These are phyloP conservation scores for Lonicera japonica DNA, from an alignment of 129 eudicot species.

Conservation along the genomic window DNA sequence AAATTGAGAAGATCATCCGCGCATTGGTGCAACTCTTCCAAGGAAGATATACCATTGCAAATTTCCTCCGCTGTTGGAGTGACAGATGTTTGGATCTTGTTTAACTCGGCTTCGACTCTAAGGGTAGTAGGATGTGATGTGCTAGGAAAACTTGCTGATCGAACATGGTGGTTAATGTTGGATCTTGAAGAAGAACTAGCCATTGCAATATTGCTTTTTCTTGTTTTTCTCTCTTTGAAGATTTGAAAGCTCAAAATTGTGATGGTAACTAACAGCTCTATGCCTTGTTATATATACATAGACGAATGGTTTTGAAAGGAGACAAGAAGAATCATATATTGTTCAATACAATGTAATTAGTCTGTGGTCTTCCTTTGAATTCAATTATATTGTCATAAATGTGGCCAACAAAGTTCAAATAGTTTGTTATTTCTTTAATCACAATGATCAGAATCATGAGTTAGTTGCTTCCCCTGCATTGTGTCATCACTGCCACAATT, in stretches of 20 bases:
- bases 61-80: conserved; percentile 8
- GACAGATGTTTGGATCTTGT: conserved; percentile 16
- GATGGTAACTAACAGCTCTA: neutral
- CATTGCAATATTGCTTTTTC: conserved; percentile 1
- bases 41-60: conserved; percentile 7
- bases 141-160: conserved; percentile 34
- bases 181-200: conserved; percentile 20
- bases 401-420: neutral
- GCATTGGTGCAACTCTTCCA: conserved; percentile 16
- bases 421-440: neutral
- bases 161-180: conserved; percentile 4
- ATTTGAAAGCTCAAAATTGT: neutral
- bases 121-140: conserved; percentile 24
- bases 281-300: neutral
- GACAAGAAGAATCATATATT: conserved; percentile 6
- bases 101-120: conserved; percentile 23
- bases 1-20: conserved; percentile 15
- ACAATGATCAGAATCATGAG: neutral
- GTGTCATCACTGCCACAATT: too few relatives aligned
- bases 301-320: neutral
- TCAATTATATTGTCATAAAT: neutral
- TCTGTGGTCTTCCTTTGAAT: conserved; percentile 4
- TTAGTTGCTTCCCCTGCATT: neutral
- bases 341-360: neutral
- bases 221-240: neutral